Percentiles rank a stretch among this genome's conserved stretches.
phyloP scores from a whole-genome alignment of 75 land plant species.

The Pinus taeda region DNA sequence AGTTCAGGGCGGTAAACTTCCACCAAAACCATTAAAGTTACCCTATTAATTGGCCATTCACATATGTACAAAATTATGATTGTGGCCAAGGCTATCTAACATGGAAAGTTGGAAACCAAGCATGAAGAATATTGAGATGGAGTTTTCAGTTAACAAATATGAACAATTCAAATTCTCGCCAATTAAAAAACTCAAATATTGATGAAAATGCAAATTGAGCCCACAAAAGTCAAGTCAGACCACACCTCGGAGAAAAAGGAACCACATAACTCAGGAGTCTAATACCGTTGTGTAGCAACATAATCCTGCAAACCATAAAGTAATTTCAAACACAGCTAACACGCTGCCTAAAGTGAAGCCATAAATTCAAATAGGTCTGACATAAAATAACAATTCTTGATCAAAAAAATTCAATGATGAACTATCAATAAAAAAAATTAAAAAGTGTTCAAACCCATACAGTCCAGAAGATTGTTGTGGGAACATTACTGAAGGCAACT shows the following conservation, averaged over 20 bases:
- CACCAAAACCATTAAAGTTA: background rate
- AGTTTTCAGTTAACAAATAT: background rate
- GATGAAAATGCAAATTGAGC: background rate
- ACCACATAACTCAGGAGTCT: slow-evolving; percentile 81
- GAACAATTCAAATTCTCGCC: background rate
- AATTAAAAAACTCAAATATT: background rate
- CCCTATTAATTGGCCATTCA: background rate
- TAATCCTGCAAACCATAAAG: slow-evolving; percentile 45
- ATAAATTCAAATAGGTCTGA: background rate
- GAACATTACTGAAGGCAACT: slow-evolving; percentile 91
- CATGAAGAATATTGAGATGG: background rate
- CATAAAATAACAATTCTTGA: background rate
- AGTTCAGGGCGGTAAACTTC: background rate
- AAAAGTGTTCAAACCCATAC: slow-evolving; percentile 29
- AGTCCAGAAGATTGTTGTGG: slow-evolving; percentile 97
- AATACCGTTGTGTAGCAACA: slow-evolving; percentile 83
- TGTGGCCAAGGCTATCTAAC: background rate
- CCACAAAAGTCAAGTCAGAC: background rate
- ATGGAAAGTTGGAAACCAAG: background rate
- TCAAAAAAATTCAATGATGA: background rate
- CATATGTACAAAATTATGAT: background rate
- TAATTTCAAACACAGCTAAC: background rate
- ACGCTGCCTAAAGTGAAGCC: background rate
- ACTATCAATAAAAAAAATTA: background rate
- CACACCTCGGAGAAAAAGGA: slow-evolving; percentile 79